Percentiles rank a stretch among this genome's conserved stretches.
These are phyloP conservation scores for Cynanchum wilfordii DNA, from an alignment of 257 asterid genomes.

Conservation along the genomic window DNA sequence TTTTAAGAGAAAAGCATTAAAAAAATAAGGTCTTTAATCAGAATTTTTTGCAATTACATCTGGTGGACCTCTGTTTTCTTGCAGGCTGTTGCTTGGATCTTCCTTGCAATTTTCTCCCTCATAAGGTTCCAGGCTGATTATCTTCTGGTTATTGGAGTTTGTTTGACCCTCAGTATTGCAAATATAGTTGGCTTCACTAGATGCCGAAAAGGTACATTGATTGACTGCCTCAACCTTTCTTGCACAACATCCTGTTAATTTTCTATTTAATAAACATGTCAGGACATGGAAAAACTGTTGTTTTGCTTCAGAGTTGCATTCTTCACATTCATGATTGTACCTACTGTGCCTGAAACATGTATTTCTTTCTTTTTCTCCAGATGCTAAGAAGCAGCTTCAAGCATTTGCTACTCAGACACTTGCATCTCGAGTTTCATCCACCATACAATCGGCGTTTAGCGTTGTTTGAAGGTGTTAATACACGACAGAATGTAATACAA, in stretches of 20 bases:
- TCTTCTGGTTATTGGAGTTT: conserved; percentile 95
- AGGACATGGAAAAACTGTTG: not conserved
- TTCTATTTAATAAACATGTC: not conserved
- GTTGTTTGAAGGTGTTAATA: conserved; percentile 45
- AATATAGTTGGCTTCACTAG: conserved; percentile 94
- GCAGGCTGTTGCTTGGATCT: conserved; percentile 81
- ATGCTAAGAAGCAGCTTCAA: conserved; percentile 97
- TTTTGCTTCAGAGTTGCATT: not conserved
- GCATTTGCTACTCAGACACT: conserved; percentile 87
- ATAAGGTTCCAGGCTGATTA: conserved; percentile 91
- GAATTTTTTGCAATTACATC: not conserved
- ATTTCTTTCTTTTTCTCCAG: conserved; percentile 34
- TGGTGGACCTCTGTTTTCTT: conserved; percentile 15
- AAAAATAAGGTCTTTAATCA: not conserved
- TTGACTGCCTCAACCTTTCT: not conserved
- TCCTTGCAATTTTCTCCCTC: conserved; percentile 80
- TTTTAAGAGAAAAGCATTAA: not conserved
- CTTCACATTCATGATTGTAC: not conserved
- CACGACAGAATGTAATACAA: conserved; percentile 8
- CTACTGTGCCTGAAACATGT: not conserved
- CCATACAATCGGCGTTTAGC: conserved; percentile 82
- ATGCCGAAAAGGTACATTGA: conserved; percentile 80
- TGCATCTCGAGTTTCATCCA: conserved; percentile 80
- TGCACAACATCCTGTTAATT: not conserved
- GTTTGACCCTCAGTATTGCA: conserved; percentile 92